These are phyloP conservation scores for Sporothrix sp. DNA, from an alignment of 2,329 filamentous ascomycete species.

Conservation along the genomic window DNA sequence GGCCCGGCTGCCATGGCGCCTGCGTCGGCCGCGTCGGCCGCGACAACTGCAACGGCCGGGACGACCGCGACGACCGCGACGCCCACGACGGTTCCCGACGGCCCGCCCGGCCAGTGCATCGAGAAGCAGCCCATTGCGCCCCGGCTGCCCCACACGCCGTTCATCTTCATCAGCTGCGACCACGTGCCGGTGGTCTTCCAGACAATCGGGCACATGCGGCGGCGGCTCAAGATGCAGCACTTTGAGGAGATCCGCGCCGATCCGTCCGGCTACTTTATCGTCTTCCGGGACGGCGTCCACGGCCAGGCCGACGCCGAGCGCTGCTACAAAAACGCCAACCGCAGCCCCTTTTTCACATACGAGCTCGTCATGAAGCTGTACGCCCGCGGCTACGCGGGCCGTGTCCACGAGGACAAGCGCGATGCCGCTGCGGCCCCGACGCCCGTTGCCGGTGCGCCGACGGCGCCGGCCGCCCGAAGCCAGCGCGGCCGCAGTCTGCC, in stretches of 20 bases:
- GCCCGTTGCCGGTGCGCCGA: background rate
- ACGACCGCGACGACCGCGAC: background rate
- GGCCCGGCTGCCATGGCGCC: background rate
- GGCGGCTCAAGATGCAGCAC: slow-evolving; percentile 71
- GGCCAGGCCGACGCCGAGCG: slow-evolving; percentile 74
- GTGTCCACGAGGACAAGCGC: background rate
- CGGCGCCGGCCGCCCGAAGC: slow-evolving; percentile 15
- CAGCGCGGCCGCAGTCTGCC: slow-evolving; percentile 22
- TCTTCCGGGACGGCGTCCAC: slow-evolving; percentile 70
- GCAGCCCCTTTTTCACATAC: slow-evolving; percentile 83
- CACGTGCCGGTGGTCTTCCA: slow-evolving; percentile 80
- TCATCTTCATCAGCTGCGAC: slow-evolving; percentile 79
- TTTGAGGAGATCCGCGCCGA: slow-evolving; percentile 79
- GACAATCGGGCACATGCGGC: slow-evolving; percentile 83
- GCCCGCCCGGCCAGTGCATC: slow-evolving; percentile 37
- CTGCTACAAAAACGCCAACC: slow-evolving; percentile 70
- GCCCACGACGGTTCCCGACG: slow-evolving; percentile 32
- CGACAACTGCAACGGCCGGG: slow-evolving; percentile 26
- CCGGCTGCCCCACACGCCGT: slow-evolving; percentile 69
- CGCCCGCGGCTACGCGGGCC: slow-evolving; percentile 21
- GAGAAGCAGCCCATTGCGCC: slow-evolving; percentile 58
- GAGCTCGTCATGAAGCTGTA: slow-evolving; percentile 82
- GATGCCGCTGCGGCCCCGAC: background rate
- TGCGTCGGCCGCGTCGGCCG: slow-evolving; percentile 18
- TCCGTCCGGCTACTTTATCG: slow-evolving; percentile 76